These are phyloP conservation scores for Cardamine occulta DNA, from an alignment of 345 rosid species.

Conservation along the genomic window DNA sequence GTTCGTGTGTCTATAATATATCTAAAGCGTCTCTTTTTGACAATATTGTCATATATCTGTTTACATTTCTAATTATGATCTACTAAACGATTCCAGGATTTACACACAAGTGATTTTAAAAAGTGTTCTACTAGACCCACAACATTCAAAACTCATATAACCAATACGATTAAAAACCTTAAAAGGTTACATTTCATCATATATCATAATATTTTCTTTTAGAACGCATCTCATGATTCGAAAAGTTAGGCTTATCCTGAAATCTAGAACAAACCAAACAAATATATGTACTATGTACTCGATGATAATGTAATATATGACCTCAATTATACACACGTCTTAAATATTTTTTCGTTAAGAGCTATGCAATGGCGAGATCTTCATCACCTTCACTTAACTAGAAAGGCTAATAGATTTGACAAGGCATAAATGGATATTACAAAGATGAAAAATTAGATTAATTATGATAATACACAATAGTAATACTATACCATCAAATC, in stretches of 20 bases:
- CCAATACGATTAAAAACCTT: slow-evolving; percentile 9
- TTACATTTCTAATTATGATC: slow-evolving; percentile 2
- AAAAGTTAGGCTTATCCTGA: slow-evolving; percentile 25
- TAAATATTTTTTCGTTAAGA: neutral
- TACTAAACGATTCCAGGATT: neutral
- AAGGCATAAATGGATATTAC: slow-evolving; percentile 28
- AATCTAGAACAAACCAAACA: slow-evolving; percentile 25
- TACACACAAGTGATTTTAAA: neutral
- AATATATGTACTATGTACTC: neutral
- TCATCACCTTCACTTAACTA: slow-evolving; percentile 4
- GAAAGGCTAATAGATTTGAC: slow-evolving; percentile 41
- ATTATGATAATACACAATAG: slow-evolving; percentile 46
- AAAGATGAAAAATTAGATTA: slow-evolving; percentile 41
- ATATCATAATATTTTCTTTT: neutral
- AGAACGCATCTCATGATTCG: slow-evolving; percentile 16
- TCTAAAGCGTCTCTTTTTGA: slow-evolving; percentile 30
- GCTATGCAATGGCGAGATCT: slow-evolving; percentile 2
- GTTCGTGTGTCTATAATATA: slow-evolving; percentile 35
- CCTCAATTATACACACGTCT: neutral
- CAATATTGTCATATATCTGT: slow-evolving; percentile 14
- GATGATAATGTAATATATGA: neutral
- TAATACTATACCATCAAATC: slow-evolving; percentile 53
- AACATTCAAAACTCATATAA: slow-evolving; percentile 4
- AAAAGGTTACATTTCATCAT: slow-evolving; percentile 42
- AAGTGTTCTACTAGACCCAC: slow-evolving; percentile 3